Base-by-base conservation (phyloP, 257 asterid species). In the Nyctanthes arbortristis region DNA sequence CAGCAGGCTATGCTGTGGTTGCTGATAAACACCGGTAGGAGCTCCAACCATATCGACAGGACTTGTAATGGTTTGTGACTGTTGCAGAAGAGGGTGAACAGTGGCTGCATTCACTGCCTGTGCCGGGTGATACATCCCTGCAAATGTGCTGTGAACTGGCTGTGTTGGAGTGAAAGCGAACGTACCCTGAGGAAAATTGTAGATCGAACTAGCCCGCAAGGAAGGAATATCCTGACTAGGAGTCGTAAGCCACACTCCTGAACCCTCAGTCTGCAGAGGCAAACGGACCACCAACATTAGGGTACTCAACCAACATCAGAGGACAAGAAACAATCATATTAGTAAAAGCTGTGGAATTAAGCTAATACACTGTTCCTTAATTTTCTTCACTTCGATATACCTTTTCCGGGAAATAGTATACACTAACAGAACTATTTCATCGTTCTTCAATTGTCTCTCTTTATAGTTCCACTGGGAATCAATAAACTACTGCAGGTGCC, bases 151-250 rank as follows among this genome's bases (percentile, higher is more conserved):
- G 32, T 86, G 96, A 56, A 93, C 91, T 16, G 90, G 84, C 80
- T 87, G 96, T 1, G 88, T 69, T 31, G 94, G 91, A 70, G 88
- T 8, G 24, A 89, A 88, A 70, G 93, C 85, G 84, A 92, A 74
- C 73, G 89, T 97, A 58, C 96, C 89, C 73, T 82, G 97, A 59
- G 98, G 89, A 79, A 88, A 82, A 75, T 84, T 90, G 82, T 88
- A 92, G 77, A 88, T 89, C 1, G 98, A 78, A 81, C 88, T 88
- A 61, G 89, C 88, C 71, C 77, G 97, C 80, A 92, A 52, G 68
- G 90, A 66, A 54, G 96, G 79, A 4, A 92, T 74, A 75, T 92
- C 97, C 49, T 93, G 89, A 65, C 83, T 77, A 4, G 96, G 88
- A 40, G 85, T 65, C 16, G 90, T 66, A 57, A 76, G 84, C 98